Evolutionary conservation across 768 basidiomycete species (phyloP).

Genomic region (Gyrodon lividus): DNA sequence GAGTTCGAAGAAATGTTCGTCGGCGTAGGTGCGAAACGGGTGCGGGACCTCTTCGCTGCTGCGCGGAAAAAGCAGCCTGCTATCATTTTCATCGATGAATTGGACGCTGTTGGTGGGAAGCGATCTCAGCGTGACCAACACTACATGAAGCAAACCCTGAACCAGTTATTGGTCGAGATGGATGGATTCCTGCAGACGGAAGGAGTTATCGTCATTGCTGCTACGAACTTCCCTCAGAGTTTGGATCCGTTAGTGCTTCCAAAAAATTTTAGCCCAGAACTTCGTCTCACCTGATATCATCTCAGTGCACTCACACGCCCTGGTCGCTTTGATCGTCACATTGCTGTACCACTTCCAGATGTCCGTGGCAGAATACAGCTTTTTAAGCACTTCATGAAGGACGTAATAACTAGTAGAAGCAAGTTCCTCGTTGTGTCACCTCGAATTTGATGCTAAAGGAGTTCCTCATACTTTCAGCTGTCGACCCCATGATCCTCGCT

Average conservation of each 20-base stretch:
- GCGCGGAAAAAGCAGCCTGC: conserved; percentile 94
- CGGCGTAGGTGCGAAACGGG: conserved; percentile 91
- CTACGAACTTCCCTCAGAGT: conserved; percentile 96
- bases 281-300: conserved; percentile 13
- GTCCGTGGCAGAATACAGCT: conserved; percentile 93
- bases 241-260: conserved; percentile 72
- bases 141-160: conserved; percentile 92
- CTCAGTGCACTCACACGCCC: conserved; percentile 89
- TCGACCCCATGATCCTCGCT: conserved; percentile 86
- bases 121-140: conserved; percentile 81
- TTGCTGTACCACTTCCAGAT: conserved; percentile 93
- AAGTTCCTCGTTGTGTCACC: conserved; percentile 12
- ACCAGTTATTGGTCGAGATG: conserved; percentile 95
- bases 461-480: conserved; percentile 42
- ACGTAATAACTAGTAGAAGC: conserved; percentile 65
- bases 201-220: conserved; percentile 93
- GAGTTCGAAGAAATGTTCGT: conserved; percentile 99
- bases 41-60: conserved; percentile 90
- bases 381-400: conserved; percentile 85
- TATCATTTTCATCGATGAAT: conserved; percentile 97
- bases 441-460: not conserved
- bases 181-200: conserved; percentile 94
- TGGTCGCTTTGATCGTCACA: conserved; percentile 92
- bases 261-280: not conserved
- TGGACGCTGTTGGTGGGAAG: conserved; percentile 92